phyloP scores from a whole-genome alignment of 805 yeast species.

The Metschnikowia peoriensis region DNA sequence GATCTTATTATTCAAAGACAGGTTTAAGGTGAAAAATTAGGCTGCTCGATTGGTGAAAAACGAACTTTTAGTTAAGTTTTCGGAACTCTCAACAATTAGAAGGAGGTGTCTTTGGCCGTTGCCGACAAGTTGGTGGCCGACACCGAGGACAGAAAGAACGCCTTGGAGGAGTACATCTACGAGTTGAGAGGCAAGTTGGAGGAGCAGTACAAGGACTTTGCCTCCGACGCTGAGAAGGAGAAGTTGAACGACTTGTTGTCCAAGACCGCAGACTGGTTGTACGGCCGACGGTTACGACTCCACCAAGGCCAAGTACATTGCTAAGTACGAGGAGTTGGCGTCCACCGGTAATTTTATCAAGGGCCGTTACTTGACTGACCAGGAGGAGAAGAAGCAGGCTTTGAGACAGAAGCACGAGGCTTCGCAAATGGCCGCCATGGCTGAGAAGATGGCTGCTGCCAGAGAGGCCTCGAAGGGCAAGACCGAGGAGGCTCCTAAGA shows the following conservation, averaged over 20 bases:
- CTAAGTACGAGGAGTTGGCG: slow-evolving; percentile 96
- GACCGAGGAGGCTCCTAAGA: too few species aligned
- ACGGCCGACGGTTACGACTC: slow-evolving; percentile 97
- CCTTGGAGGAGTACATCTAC: slow-evolving; percentile 97
- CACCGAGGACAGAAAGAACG: slow-evolving; percentile 98
- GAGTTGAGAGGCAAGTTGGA: slow-evolving; percentile 96
- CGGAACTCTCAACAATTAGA: too few species aligned
- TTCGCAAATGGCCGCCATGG: slow-evolving; percentile 75
- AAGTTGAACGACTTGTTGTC: slow-evolving; percentile 69
- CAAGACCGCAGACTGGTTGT: slow-evolving; percentile 97
- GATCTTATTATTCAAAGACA: too few species aligned
- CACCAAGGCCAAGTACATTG: slow-evolving; percentile 93
- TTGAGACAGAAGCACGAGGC: slow-evolving; percentile 85
- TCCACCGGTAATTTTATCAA: slow-evolving; percentile 90
- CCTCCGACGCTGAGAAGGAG: slow-evolving; percentile 85
- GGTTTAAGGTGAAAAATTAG: too few species aligned
- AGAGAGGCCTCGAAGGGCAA: slow-evolving; percentile 53
- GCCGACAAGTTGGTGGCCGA: slow-evolving; percentile 97
- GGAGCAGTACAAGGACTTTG: slow-evolving; percentile 84
- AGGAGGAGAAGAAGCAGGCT: slow-evolving; percentile 93
- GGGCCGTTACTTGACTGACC: slow-evolving; percentile 91
- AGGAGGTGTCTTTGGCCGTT: slow-evolving; percentile 78
- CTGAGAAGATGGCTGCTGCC: slow-evolving; percentile 78
- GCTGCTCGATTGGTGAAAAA: too few species aligned
- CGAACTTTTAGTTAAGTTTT: too few species aligned